These are phyloP conservation scores for Didymosphaeria variabile DNA, from an alignment of 2,329 filamentous ascomycete species.

Conservation along the genomic window DNA sequence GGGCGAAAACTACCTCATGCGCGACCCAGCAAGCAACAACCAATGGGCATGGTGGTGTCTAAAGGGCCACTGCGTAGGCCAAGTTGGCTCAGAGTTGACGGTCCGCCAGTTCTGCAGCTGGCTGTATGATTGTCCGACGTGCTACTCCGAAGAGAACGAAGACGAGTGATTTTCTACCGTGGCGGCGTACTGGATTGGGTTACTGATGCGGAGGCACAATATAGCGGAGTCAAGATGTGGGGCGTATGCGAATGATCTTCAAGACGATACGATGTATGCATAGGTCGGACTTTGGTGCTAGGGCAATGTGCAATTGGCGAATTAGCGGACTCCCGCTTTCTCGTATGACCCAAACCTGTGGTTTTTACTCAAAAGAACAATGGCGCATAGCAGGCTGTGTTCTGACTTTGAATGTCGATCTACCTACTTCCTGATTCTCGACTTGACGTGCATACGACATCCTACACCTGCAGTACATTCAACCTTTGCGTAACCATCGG, in stretches of 20 bases:
- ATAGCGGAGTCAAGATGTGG: neutral
- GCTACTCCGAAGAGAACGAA: constrained; percentile 20
- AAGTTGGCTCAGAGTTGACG: constrained; percentile 19
- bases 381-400: neutral
- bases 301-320: no score
- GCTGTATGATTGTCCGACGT: constrained; percentile 28
- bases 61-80: constrained; percentile 21
- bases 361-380: neutral
- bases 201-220: constrained; percentile 4
- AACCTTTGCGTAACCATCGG: no score
- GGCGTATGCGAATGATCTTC: neutral
- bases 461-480: no score
- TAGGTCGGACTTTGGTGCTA: neutral
- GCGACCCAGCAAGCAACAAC: constrained; percentile 29
- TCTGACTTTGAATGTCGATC: neutral
- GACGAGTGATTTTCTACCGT: constrained; percentile 2
- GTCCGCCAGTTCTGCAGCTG: constrained; percentile 28
- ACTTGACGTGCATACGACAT: no score
- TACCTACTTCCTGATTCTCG: no score
- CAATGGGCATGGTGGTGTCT: constrained; percentile 48
- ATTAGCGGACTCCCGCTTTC: neutral
- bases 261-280: neutral
- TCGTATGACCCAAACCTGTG: neutral
- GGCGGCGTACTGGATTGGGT: neutral
- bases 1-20: constrained; percentile 45